Conservation (phyloP, 2,329 filamentous ascomycete species). For the Talaromyces sp. region DNA sequence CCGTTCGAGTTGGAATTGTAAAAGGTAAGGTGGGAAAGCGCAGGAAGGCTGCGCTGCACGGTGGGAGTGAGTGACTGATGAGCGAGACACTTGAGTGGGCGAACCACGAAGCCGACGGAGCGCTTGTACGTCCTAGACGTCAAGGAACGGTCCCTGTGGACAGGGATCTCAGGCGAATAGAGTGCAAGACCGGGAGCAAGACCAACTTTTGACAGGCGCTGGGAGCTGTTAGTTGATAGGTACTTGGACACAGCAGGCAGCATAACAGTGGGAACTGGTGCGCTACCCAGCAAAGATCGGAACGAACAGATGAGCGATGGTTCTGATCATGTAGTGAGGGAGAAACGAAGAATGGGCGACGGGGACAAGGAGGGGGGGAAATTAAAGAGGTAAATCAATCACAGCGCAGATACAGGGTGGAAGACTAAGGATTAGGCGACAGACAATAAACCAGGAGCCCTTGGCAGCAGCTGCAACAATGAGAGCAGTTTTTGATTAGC, state of each 20-base stretch:
- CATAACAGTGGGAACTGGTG: constrained; percentile 11
- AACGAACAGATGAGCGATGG: neutral
- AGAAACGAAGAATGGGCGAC: neutral
- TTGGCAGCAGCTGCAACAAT: constrained; percentile 12
- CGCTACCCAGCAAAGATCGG: constrained; percentile 1
- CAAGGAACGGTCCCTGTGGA: constrained; percentile 14
- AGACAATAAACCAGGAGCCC: constrained; percentile 3
- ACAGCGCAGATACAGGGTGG: neutral
- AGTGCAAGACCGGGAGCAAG: constrained; percentile 8
- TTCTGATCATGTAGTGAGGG: neutral
- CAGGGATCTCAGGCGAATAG: constrained; percentile 17
- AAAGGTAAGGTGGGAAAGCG: constrained; percentile 18
- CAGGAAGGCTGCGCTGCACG: constrained; percentile 19
- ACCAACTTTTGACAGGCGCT: constrained; percentile 13
- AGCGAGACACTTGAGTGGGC: constrained; percentile 15
- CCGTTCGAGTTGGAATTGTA: constrained; percentile 17
- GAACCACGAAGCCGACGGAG: constrained; percentile 14
- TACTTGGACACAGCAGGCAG: constrained; percentile 6
- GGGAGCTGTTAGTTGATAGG: constrained; percentile 14
- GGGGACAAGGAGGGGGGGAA: neutral
- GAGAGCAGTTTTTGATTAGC: constrained; percentile 5
- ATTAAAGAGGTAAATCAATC: constrained; percentile 7
- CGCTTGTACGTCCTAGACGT: constrained; percentile 18
- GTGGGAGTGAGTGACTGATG: constrained; percentile 15
- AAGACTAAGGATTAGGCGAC: neutral